These are phyloP conservation scores for Pseudotsuga menziesii DNA, from an alignment of 75 land plant species.

Conservation along the genomic window DNA sequence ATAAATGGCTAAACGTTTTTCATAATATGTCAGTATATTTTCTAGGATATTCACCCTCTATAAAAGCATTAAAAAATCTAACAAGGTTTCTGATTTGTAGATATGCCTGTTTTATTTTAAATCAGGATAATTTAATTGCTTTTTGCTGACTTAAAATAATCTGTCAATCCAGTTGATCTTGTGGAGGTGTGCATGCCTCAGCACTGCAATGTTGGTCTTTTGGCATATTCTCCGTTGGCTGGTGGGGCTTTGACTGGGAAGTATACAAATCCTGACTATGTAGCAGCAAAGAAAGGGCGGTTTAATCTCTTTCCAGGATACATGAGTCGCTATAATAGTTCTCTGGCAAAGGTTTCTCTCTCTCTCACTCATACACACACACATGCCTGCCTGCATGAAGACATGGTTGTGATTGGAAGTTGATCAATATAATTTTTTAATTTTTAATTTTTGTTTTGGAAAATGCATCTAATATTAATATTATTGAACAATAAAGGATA, in stretches of 20 bases:
- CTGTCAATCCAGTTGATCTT: conserved; percentile 65
- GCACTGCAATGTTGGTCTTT: conserved; percentile 84
- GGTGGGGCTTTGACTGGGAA: conserved; percentile 84
- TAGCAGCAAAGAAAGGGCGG: conserved; percentile 61
- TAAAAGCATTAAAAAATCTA: neutral
- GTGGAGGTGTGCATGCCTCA: conserved; percentile 93
- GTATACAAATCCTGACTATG: conserved; percentile 55
- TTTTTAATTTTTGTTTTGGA: too few relatives aligned
- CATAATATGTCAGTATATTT: neutral
- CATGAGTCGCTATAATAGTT: conserved; percentile 88
- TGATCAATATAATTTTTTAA: too few relatives aligned
- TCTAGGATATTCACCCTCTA: neutral
- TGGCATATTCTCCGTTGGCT: conserved; percentile 91
- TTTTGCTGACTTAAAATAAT: neutral
- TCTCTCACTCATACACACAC: neutral
- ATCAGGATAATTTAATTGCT: neutral
- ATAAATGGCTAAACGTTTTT: neutral
- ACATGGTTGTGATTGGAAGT: too few relatives aligned
- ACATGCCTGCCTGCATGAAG: too few relatives aligned
- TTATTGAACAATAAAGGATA: too few relatives aligned
- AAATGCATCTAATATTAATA: too few relatives aligned
- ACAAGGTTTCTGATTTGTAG: neutral
- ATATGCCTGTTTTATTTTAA: neutral
- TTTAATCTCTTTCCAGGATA: conserved; percentile 89
- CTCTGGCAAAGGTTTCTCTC: conserved; percentile 60